Evolutionary conservation across 176 grass and related monocot genomes (phyloP), one percentile per base, ranked within the genome.

Genomic region (Oryza longistaminata): DNA sequence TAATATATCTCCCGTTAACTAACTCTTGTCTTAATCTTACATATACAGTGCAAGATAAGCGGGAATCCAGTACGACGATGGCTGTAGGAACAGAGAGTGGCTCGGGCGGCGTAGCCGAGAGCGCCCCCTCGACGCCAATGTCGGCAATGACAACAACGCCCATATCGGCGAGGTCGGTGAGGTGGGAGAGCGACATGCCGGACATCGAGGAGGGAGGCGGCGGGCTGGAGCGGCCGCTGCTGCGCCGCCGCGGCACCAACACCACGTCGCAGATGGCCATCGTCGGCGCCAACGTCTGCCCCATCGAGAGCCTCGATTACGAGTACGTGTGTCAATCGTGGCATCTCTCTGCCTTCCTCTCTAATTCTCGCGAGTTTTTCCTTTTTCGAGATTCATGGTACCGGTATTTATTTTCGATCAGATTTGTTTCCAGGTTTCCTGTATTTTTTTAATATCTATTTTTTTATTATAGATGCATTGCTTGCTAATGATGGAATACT

Each of bases 221-320:
- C 19, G 24, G 19, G 19, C 71, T 92, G 66, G 69, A 81, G 48
- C 44, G 40, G 79, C 88, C 90, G 62, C 74, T 91, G 81, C 75
- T 94, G 19, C 64, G 49, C 65, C 67, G 68, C 85, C 82, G 90
- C 14, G 22, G 82, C 55, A 25, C 60, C 3, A 94, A 94, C 82
- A 92, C 90, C 27, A 94, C 88, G 22, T 94, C 93, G 7, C 93
- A 94, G 88, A 89, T 92, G 16, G 93, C 93, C 66, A 53, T 94
- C 71, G 93, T 94, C 39, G 93, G 93, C 46, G 70, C 85, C 70
- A 94, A 94, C 4, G 71, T 89, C 39, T 94, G 85, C 93, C 82
- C 85, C 42, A 92, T 94, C 45, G 93, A 94, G 83, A 92, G 93
- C 85, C 90, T 94, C 58, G 93, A 94, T 66, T 94, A 94, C 60